These are phyloP conservation scores for Solanum appendiculatum DNA, from an alignment of 257 asterid species.

Conservation along the genomic window DNA sequence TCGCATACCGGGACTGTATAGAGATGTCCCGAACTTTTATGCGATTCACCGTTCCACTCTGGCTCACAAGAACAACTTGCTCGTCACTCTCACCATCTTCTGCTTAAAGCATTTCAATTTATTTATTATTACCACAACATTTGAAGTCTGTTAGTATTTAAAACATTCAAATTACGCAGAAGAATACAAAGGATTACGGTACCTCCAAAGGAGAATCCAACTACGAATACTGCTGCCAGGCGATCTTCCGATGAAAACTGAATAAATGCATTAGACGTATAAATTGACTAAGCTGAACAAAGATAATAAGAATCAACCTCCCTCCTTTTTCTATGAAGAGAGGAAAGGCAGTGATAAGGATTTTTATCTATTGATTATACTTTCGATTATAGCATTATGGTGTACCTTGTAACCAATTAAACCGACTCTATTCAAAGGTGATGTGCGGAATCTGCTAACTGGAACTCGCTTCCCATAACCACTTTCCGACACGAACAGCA, in stretches of 20 bases:
- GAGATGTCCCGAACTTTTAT: slow-evolving; percentile 92
- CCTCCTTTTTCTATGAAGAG: background rate
- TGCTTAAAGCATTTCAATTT: slow-evolving; percentile 12
- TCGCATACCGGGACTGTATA: slow-evolving; percentile 88
- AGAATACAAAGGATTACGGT: background rate
- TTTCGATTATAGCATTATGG: background rate
- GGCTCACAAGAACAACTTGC: slow-evolving; percentile 95
- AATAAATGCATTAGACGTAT: slow-evolving; percentile 3
- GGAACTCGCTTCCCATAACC: slow-evolving; percentile 96
- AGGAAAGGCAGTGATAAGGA: background rate
- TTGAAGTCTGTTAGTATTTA: background rate
- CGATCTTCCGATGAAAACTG: slow-evolving; percentile 79
- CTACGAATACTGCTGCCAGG: slow-evolving; percentile 84
- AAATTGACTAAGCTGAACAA: background rate
- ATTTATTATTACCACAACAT: background rate
- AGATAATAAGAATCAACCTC: background rate
- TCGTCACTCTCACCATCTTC: slow-evolving; percentile 97
- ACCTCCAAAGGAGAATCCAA: slow-evolving; percentile 89
- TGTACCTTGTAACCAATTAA: slow-evolving; percentile 86
- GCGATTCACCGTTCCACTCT: slow-evolving; percentile 96
- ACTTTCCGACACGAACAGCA: slow-evolving; percentile 82
- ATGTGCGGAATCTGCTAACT: slow-evolving; percentile 58
- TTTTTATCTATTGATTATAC: background rate
- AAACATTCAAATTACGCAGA: background rate
- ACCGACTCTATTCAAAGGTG: slow-evolving; percentile 73